Conservation (phyloP, 768 basidiomycete genomes). For the Baorangia bicolor region DNA sequence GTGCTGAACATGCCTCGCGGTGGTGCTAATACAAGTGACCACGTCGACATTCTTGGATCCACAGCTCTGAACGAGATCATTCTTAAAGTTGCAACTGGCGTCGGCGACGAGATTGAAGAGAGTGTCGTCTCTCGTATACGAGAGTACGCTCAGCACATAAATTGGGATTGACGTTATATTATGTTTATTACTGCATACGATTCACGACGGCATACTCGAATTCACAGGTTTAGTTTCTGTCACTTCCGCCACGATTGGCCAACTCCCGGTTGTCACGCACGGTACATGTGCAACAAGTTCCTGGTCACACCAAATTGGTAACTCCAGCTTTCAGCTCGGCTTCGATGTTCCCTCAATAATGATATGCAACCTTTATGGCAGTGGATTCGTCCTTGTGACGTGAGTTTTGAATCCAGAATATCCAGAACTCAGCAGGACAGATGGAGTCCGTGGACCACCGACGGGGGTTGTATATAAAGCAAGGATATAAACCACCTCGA, state of each 20-base stretch:
- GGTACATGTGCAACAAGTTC: not conserved
- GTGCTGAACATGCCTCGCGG: conserved; percentile 74
- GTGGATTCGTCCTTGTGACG: not conserved
- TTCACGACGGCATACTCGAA: not conserved
- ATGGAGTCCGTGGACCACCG: not conserved
- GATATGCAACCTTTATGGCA: not conserved
- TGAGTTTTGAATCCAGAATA: not conserved
- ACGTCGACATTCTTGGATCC: conserved; percentile 83
- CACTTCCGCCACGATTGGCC: not conserved
- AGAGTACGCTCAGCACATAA: conserved; percentile 68
- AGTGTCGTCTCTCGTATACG: conserved; percentile 73
- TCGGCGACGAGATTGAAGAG: conserved; percentile 68
- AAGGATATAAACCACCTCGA: not conserved
- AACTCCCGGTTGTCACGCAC: not conserved
- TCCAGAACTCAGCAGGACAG: not conserved
- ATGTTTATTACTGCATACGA: conserved; percentile 3
- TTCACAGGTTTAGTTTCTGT: not conserved
- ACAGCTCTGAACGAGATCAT: conserved; percentile 87
- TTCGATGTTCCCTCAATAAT: not conserved
- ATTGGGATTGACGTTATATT: conserved; percentile 61
- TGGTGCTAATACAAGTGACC: conserved; percentile 89
- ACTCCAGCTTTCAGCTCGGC: not conserved
- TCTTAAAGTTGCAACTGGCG: conserved; percentile 84
- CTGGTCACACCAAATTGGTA: not conserved
- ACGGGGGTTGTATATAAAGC: conserved; percentile 1